These are phyloP conservation scores for Samsoniella hepiali DNA, from an alignment of 2,329 filamentous ascomycete species.

Conservation along the genomic window DNA sequence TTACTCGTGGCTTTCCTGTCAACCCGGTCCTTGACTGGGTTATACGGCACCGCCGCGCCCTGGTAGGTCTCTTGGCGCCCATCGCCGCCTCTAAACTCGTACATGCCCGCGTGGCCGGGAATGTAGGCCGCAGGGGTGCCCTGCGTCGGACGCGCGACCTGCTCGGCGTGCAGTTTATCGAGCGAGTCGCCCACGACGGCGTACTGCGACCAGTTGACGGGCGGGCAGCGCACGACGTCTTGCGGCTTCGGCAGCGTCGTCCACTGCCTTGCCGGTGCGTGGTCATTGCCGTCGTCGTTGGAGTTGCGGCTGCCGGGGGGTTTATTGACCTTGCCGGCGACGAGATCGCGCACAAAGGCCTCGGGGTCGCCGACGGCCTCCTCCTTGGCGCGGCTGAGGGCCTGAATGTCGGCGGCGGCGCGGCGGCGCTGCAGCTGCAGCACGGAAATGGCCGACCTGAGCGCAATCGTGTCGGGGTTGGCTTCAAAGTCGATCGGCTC, in stretches of 20 bases:
- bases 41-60: slow-evolving; percentile 48
- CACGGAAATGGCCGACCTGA: slow-evolving; percentile 80
- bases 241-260: slow-evolving; percentile 71
- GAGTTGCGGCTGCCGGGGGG: slow-evolving; percentile 7
- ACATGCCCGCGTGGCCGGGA: slow-evolving; percentile 43
- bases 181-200: slow-evolving; percentile 76
- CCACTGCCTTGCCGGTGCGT: slow-evolving; percentile 42
- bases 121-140: slow-evolving; percentile 45
- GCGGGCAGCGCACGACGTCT: slow-evolving; percentile 78
- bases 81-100: slow-evolving; percentile 47
- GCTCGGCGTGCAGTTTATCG: slow-evolving; percentile 80
- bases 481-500: slow-evolving; percentile 55
- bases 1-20: slow-evolving; percentile 34
- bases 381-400: slow-evolving; percentile 65
- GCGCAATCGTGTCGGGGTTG: slow-evolving; percentile 84
- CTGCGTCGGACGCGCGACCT: slow-evolving; percentile 61
- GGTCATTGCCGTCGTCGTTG: slow-evolving; percentile 21
- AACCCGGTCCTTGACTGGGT: slow-evolving; percentile 48
- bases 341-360: slow-evolving; percentile 67
- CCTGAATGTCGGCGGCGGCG: slow-evolving; percentile 70
- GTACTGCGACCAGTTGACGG: slow-evolving; percentile 94
- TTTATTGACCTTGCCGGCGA: slow-evolving; percentile 54
- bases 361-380: slow-evolving; percentile 69
- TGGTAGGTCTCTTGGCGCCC: slow-evolving; percentile 43
- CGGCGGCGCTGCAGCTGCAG: slow-evolving; percentile 82